These are phyloP conservation scores for Fusarium sp. DNA, from an alignment of 2,329 filamentous ascomycete genomes.

Conservation along the genomic window DNA sequence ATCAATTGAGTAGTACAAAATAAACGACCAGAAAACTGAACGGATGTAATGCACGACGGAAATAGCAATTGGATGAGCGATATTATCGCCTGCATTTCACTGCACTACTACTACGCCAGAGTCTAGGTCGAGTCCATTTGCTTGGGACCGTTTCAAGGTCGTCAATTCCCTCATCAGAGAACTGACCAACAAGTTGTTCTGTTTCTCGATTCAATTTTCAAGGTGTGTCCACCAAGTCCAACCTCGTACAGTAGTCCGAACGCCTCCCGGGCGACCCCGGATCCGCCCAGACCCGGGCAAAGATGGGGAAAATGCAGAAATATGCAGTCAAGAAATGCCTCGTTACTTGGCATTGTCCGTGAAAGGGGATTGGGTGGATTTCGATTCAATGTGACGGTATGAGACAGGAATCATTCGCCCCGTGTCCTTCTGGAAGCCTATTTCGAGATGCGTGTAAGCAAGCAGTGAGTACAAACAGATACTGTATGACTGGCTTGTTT, in stretches of 20 bases:
- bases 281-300: conserved; percentile 43
- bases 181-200: conserved; percentile 26
- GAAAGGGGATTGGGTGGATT: conserved; percentile 28
- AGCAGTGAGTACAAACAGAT: background rate
- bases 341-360: conserved; percentile 37
- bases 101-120: background rate
- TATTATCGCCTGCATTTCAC: conserved; percentile 9
- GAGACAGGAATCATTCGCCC: conserved; percentile 14
- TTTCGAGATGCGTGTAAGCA: conserved; percentile 1
- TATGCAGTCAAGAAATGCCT: conserved; percentile 47
- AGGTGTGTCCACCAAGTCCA: conserved; percentile 10
- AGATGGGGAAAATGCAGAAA: conserved; percentile 41
- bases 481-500: background rate
- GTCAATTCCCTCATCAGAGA: conserved; percentile 41
- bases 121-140: conserved; percentile 35
- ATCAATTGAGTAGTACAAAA: background rate
- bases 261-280: conserved; percentile 47
- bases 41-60: background rate
- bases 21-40: conserved; percentile 1
- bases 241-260: conserved; percentile 32
- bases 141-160: conserved; percentile 33
- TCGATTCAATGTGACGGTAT: conserved; percentile 8
- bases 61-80: conserved; percentile 26
- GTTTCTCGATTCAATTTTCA: conserved; percentile 17
- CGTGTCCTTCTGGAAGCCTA: conserved; percentile 24